Base-by-base conservation (phyloP, 2,329 filamentous ascomycete genomes). In the Trichoderma pleuroti region DNA sequence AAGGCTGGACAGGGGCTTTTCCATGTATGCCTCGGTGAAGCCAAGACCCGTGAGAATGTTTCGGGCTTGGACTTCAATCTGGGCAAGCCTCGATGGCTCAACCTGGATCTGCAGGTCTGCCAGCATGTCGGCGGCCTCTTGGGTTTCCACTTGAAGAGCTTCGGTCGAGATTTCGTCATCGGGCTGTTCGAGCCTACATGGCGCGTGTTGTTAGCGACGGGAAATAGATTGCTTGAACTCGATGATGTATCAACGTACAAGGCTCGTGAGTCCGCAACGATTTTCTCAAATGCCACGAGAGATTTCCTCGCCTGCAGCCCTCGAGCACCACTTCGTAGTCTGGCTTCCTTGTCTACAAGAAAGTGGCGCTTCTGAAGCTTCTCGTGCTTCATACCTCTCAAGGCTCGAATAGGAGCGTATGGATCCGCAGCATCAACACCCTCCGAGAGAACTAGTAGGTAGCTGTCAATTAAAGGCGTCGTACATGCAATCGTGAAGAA, bases 251-350 rank as follows among this genome's bases (percentile, higher is more conserved):
- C 3, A 16, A 74, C 84, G 77, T 79, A 90, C 87, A 84, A 66
- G 11, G 78, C 78, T 49, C 84, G 80, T 0, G 88, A 90, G 59
- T 88, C 86, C 12, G 87, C 85, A 3, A 93, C 84, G 18, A 86
- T 86, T 73, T 89, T 90, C 76, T 97, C 93, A 32, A 90, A 87
- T 5, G 86, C 86, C 63, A 89, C 88, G 21, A 96, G 80, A 1
- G 90, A 87, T 75, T 96, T 95, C n/a, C 93, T 85, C 0, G 93
- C 93, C 72, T 91, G 87, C 77, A 92, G 82, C 0, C 93, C 93
- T 54, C 93, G 83, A 1, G 92, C 87, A 39, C 93, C 93, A 76
- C 92, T 95, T 65, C 92, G 85, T 52, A 93, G 81, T 54, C 88
- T 85, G 9, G 93, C 92, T 76, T 93, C 90, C 74, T 94, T 92